Evolutionary conservation across 176 grass and related monocot genomes (phyloP).

Genomic region (Otatea glauca): DNA sequence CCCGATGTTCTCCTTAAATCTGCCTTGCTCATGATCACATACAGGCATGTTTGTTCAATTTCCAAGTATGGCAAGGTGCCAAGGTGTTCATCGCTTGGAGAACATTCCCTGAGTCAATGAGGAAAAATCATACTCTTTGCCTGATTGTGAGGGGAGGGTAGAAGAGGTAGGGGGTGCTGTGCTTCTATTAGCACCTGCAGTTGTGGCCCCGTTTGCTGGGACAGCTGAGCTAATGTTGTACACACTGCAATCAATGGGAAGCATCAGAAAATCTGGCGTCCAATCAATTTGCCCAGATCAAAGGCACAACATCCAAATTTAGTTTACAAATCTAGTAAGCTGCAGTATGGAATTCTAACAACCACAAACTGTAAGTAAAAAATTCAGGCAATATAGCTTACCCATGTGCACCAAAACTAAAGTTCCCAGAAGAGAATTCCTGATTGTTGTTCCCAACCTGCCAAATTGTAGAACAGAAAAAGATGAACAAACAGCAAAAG

Average conservation of each 20-base stretch:
- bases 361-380: neutral
- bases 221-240: constrained; percentile 42
- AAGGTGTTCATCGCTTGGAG: constrained; percentile 60
- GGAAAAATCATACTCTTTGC: constrained; percentile 89
- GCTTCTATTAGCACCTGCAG: constrained; percentile 48
- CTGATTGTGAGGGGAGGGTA: constrained; percentile 59
- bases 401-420: constrained; percentile 67
- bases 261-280: constrained; percentile 12
- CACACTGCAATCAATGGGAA: constrained; percentile 51
- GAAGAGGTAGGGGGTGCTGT: constrained; percentile 48
- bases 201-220: constrained; percentile 55
- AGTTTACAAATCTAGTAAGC: constrained; percentile 20
- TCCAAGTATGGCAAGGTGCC: constrained; percentile 6
- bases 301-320: neutral
- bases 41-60: neutral
- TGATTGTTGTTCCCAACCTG: constrained; percentile 57
- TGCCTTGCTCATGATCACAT: neutral
- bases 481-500: constrained; percentile 5
- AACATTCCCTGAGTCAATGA: constrained; percentile 92
- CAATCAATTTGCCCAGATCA: neutral
- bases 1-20: constrained; percentile 34
- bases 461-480: constrained; percentile 36
- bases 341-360: neutral
- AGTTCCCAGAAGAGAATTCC: constrained; percentile 56
- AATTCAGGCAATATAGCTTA: constrained; percentile 40